Base-by-base conservation (phyloP, 148 eudicot species). In the Vaccinium darrowii region DNA sequence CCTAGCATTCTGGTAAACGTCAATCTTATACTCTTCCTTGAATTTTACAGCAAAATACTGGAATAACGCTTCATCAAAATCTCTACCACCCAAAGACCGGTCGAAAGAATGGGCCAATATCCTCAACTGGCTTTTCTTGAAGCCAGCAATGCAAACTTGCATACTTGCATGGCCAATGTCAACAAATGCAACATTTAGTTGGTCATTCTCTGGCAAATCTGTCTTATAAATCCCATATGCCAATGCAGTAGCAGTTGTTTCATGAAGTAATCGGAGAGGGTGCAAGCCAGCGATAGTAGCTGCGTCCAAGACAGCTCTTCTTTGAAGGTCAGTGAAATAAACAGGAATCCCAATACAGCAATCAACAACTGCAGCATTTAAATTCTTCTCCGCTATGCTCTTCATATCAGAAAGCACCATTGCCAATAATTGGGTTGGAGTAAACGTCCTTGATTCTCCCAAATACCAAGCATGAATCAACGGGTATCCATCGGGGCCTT, bases 151-250 rank as follows among this genome's bases (percentile, higher is more conserved):
- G 82, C 95, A 96, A 8, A 94, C 99, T 85, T 96, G 98, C 92
- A 96, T 84, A 71, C 98, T 92, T 9, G 99, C 89, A 79, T 97
- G 99, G 4, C 98, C 98, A 88, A 97, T 82, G 76, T 95, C 98
- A 36, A 97, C 94, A 86, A 97, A 93, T 2, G 98, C 99, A 80
- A 95, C 88, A 84, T 95, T 96, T 75, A 96, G 27, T 77, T 92
- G 94, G 71, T 94, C 98, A 85, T 86, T 92, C 82, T 94, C 99
- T 52, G 98, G 98, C 86, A 96, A 93, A 81, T 93, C 98, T 19
- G 98, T 94, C 92, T 94, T 96, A 81, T 96, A 96, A 75, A 96
- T 96, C 81, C 99, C 98, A 91, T 91, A 96, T 49, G 99, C 98
- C 85, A 96, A 81, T 69, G 99, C 98, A 84, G 98, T 95, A 25